Evolutionary conservation across 2,329 filamentous ascomycete species (phyloP), one percentile per base, ranked within the genome.

Genomic region (Fusarium burgessii): DNA sequence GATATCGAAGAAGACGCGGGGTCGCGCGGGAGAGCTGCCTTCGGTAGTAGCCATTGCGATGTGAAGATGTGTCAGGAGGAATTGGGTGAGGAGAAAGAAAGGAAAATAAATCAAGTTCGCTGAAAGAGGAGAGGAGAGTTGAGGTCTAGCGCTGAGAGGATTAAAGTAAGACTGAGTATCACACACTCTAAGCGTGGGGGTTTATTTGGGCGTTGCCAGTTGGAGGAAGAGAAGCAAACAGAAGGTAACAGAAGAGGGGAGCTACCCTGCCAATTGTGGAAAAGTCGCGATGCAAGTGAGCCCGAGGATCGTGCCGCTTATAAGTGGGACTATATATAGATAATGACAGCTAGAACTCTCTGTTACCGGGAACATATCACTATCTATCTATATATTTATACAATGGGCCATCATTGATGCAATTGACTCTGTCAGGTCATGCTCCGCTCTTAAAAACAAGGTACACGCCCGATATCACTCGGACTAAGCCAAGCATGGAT

Each of bases 1-100:
- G 80, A 99, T 91, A 85, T 98, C 95, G 82, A 99, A 98, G 86
- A 92, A 99, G 84, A 97, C 95, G 76, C 93, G 91, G 79, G 90
- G 89, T 78, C 93, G 92, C 80, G 86, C 86, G 85, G 79, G 73
- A 76, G 82, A 78, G 17, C 77, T 73, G 63, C 82, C 82, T 67
- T 82, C 79, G 63, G 83, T 74, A 51, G 80, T 74, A 51, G 80
- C 78, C 84, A 85, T 86, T 69, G 76, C 74, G 57, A 49, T 25
- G 36, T 29, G 7, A 29, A 29, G 10, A 12, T 45, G 50, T 32
- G 38, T 42, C 40, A 41, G 23, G n/a, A 38, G 18, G 25, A 20
- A 56, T 43, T 13, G 43, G 25, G 42, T 33, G 47, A 35, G 32
- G 47, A 45, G 43, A 52, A 17, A 40, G 18, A 52, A 29, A 7